A percentile compares a stretch with the other conserved stretches of the same genome.
Conservation (phyloP, 1,139 yeast genomes). For the Candida sanyaensis region DNA sequence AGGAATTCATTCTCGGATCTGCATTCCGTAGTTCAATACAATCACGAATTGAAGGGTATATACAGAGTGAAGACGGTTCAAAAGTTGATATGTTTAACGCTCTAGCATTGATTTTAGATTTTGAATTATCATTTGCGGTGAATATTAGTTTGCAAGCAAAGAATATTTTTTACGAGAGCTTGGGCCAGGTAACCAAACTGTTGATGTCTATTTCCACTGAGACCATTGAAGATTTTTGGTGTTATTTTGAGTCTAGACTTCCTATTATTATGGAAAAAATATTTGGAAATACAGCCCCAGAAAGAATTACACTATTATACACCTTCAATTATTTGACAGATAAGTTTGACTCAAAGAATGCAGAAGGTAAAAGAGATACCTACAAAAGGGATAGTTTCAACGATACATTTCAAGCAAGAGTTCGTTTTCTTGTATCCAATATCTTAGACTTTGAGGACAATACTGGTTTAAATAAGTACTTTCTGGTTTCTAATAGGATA, state of each 20-base stretch:
- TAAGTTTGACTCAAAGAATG: constrained; percentile 20
- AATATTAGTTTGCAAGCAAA: constrained; percentile 19
- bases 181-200: constrained; percentile 22
- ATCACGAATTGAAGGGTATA: constrained; percentile 8
- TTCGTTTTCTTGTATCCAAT: constrained; percentile 35
- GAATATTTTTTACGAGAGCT: constrained; percentile 23
- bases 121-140: constrained; percentile 20
- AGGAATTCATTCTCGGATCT: constrained; percentile 19
- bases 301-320: constrained; percentile 40
- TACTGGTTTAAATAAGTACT: constrained; percentile 48
- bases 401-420: constrained; percentile 39
- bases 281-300: constrained; percentile 30
- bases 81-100: constrained; percentile 16
- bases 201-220: constrained; percentile 23
- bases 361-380: constrained; percentile 26
- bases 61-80: constrained; percentile 4
- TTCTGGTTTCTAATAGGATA: constrained; percentile 29
- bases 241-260: constrained; percentile 36
- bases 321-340: constrained; percentile 36
- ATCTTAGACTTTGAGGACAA: constrained; percentile 44
- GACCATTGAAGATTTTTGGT: constrained; percentile 34
- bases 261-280: constrained; percentile 21
- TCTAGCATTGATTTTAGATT: constrained; percentile 25
- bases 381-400: constrained; percentile 41
- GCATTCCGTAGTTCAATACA: constrained; percentile 21